Evolutionary conservation across 352 stramenopile species (phyloP), one percentile per base, ranked within the genome.

Genomic region (Pythium insidiosum): DNA sequence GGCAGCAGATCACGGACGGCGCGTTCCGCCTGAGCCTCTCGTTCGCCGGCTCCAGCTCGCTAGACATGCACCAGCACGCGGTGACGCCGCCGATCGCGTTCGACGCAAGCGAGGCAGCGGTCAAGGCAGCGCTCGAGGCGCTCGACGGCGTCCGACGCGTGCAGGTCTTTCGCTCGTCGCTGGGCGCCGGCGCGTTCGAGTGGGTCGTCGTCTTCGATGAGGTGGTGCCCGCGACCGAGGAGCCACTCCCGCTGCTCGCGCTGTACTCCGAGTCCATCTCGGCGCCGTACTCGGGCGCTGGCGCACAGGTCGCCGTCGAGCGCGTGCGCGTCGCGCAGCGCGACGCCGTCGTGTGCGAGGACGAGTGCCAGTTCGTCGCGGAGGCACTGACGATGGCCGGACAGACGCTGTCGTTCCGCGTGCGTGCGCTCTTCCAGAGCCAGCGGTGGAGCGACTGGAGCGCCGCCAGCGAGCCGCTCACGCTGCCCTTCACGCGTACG

Each of bases 61-160:
- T 75, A 5, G 50, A 75, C 37, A 46, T 64, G 22, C 62, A 68
- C n/a, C 59, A 73, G 36, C 59, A 39, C 36, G 58, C 51, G 1
- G 44, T 83, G 24, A 86, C 77, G 21, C 58, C 65, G 12, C 56
- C 50, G 15, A 92, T 96, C 41, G 39, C 73, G 31, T 88, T 89
- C 46, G 78, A 88, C 53, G 82, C 84, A 24, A 82, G 58, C 24
- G 74, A 63, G 25, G 43, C 45, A 16, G 47, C 72, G 12, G 54
- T 95, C 44, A 84, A 91, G 49, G 31, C 53, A 5, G 78, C 74
- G 21, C 59, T 96, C 25, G 66, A 91, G 47, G 73, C 56, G 13
- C 64, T 96, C n/a, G 74, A 83, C 6, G 61, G 74, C 16, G 62
- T 93, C 26, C 55, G 58, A 15, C 56, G 50, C 49, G 79, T 84